These are phyloP conservation scores for Fusarium sp. DNA, from an alignment of 2,329 filamentous ascomycete genomes.

Conservation along the genomic window DNA sequence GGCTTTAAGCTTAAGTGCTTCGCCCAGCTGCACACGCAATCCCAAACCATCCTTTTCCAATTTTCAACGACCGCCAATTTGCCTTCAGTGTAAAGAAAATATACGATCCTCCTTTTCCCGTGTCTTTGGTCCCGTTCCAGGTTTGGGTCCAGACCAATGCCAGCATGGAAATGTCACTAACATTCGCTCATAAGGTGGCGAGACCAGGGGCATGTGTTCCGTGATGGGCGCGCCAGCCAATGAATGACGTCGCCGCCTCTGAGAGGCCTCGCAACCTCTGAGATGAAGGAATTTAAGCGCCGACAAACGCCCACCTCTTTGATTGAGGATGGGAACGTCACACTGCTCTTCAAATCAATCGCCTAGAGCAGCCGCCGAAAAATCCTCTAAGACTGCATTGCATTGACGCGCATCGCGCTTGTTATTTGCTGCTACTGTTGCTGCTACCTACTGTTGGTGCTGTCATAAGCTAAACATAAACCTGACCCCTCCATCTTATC, in stretches of 20 bases:
- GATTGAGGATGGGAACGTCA: constrained; percentile 23
- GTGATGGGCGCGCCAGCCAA: constrained; percentile 27
- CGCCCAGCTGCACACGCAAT: constrained; percentile 38
- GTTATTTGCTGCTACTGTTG: constrained; percentile 17
- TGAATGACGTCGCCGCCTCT: constrained; percentile 44
- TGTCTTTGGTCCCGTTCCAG: background rate
- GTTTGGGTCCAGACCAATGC: constrained; percentile 3
- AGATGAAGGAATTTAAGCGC: constrained; percentile 45
- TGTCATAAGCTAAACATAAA: constrained; percentile 33
- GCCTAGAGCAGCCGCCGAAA: constrained; percentile 24
- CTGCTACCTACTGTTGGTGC: constrained; percentile 14
- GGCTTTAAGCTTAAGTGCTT: constrained; percentile 44
- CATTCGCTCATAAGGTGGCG: constrained; percentile 27
- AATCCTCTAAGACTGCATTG: constrained; percentile 12
- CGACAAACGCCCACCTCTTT: constrained; percentile 42
- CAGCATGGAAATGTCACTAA: constrained; percentile 16
- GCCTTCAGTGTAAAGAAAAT: constrained; percentile 6
- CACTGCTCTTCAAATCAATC: constrained; percentile 33
- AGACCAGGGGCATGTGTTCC: constrained; percentile 30
- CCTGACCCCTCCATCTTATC: constrained; percentile 41
- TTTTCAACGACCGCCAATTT: constrained; percentile 1
- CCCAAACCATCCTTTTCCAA: background rate
- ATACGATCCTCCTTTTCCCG: background rate
- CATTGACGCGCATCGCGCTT: constrained; percentile 45
- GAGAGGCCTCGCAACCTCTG: constrained; percentile 46